These are phyloP conservation scores for Chernovozyma sophiae-reginae DNA, from an alignment of 1,139 yeast genomes.

Conservation along the genomic window DNA sequence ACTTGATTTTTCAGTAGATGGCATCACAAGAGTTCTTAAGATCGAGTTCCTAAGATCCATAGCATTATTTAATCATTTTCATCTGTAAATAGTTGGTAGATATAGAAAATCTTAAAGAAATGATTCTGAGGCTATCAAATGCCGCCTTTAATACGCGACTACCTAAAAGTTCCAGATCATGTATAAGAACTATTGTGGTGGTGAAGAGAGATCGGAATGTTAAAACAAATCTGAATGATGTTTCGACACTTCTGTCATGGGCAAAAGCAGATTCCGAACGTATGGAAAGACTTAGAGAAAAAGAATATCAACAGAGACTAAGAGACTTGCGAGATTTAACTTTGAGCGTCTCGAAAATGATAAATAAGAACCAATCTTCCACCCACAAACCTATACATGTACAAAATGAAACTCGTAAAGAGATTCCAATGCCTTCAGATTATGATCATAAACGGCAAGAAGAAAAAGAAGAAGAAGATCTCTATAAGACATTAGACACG, in stretches of 20 bases:
- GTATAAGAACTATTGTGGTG: conserved; percentile 1
- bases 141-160: neutral
- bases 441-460: conserved; percentile 11
- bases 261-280: conserved; percentile 18
- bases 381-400: conserved; percentile 9
- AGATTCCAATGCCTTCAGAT: conserved; percentile 21
- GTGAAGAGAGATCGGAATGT: neutral
- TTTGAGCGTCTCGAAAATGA: conserved; percentile 18
- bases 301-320: conserved; percentile 19
- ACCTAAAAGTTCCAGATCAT: neutral
- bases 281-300: conserved; percentile 15
- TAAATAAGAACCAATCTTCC: conserved; percentile 11
- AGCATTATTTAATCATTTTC: no score
- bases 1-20: no score
- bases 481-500: conserved; percentile 10
- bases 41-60: no score
- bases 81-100: no score
- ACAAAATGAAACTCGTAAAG: conserved; percentile 6
- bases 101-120: no score
- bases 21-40: no score
- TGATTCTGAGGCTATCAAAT: neutral
- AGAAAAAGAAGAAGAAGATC: conserved; percentile 14
- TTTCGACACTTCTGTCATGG: conserved; percentile 6
- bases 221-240: neutral
- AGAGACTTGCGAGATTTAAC: conserved; percentile 18